Percentiles rank a stretch among this genome's conserved stretches.
Conservation (phyloP, 1,139 yeast species). For the Yamadazyma atmosphaerica region DNA sequence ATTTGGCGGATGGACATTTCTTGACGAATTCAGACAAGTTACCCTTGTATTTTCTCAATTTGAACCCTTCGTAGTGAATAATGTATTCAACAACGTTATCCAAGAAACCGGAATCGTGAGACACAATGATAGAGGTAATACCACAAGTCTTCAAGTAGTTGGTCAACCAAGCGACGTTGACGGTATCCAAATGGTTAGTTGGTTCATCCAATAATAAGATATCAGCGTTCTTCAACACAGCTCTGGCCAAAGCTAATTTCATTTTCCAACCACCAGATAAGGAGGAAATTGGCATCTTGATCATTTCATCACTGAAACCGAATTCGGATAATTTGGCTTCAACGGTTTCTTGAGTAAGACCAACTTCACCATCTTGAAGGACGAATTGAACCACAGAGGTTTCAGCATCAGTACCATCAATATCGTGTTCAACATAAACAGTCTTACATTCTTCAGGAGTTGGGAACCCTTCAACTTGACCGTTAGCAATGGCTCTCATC, state of each 20-base stretch:
- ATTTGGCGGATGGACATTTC: constrained; percentile 98
- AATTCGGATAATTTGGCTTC: constrained; percentile 79
- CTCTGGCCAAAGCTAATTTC: constrained; percentile 99
- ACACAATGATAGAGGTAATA: constrained; percentile 95
- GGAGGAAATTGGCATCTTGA: constrained; percentile 88
- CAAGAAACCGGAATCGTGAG: constrained; percentile 99
- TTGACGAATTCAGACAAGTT: constrained; percentile 97
- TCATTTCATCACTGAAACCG: constrained; percentile 91
- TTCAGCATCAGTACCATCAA: constrained; percentile 96
- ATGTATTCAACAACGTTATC: constrained; percentile 97
- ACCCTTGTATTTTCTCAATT: constrained; percentile 99
- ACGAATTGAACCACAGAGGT: constrained; percentile 92
- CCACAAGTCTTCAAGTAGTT: constrained; percentile 98
- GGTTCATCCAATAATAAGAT: constrained; percentile 98
- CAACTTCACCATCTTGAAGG: constrained; percentile 77
- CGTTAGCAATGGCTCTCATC: constrained; percentile 99
- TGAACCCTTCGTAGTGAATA: constrained; percentile 99
- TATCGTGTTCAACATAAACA: constrained; percentile 99
- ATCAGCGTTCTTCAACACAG: constrained; percentile 98
- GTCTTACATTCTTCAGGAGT: constrained; percentile 97
- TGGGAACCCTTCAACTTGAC: constrained; percentile 99
- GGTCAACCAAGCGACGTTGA: constrained; percentile 98
- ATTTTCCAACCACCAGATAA: constrained; percentile 99
- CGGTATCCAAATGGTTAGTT: constrained; percentile 99
- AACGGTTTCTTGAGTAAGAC: constrained; percentile 67